phyloP scores from a whole-genome alignment of 768 basidiomycete species.

The Pseudohyphozyma bogoriensis region DNA sequence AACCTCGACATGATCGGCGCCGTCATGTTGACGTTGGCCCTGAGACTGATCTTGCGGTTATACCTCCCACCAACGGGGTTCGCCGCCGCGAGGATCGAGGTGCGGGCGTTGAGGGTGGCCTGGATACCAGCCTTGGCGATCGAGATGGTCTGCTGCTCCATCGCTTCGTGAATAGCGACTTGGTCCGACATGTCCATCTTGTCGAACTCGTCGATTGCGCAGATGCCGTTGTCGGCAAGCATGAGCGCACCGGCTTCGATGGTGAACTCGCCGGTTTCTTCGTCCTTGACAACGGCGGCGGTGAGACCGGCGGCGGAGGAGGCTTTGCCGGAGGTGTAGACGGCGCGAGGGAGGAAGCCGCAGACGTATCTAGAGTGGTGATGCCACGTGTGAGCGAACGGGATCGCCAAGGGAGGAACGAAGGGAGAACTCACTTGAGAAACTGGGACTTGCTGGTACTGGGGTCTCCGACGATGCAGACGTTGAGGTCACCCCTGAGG shows the following conservation, averaged over 20 bases:
- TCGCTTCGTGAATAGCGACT: conserved; percentile 98
- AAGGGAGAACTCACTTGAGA: conserved; percentile 46
- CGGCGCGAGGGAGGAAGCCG: conserved; percentile 76
- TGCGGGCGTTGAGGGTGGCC: conserved; percentile 93
- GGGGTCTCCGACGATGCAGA: conserved; percentile 95
- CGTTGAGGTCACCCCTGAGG: conserved; percentile 95
- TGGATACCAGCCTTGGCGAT: conserved; percentile 99
- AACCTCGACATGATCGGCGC: conserved; percentile 98
- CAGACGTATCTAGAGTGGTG: conserved; percentile 93
- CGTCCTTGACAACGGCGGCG: conserved; percentile 94
- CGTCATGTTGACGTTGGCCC: conserved; percentile 92
- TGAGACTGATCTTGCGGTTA: conserved; percentile 80
- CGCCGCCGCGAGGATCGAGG: conserved; percentile 92
- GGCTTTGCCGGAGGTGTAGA: conserved; percentile 91
- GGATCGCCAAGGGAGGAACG: conserved; percentile 4
- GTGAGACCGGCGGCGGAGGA: conserved; percentile 98
- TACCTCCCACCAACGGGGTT: conserved; percentile 97
- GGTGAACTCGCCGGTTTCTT: conserved; percentile 98
- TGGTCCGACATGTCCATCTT: conserved; percentile 99
- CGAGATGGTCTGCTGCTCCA: conserved; percentile 98
- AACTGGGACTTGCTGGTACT: conserved; percentile 98
- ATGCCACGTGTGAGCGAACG: no score
- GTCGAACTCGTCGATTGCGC: conserved; percentile 99
- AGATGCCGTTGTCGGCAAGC: conserved; percentile 98
- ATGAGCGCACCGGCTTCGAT: conserved; percentile 98